Base-by-base conservation (phyloP, 495 filamentous ascomycete genomes). In the Talaromyces trachyspermus region DNA sequence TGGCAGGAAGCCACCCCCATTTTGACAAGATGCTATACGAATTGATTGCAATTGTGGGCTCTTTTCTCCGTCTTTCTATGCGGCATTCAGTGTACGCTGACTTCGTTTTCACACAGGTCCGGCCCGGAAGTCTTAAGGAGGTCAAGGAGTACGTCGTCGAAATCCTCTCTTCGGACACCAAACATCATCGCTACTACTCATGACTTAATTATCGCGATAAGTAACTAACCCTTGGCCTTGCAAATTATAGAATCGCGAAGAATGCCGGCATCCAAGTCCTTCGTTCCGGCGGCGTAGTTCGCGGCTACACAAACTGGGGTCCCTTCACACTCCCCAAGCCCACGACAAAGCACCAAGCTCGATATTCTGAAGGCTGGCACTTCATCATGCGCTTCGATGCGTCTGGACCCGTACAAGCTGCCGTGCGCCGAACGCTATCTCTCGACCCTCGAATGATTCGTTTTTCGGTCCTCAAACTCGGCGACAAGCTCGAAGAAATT, bases 351-450 rank as follows among this genome's bases (percentile, higher is more conserved):
- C 84, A 91, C 66, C 88, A 95, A 68, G 77, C 81, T 48, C 75
- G 76, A 46, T 84, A 97, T 72, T 78, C 77, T 45, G 74, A 76
- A 27, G 92, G 94, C 25, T 89, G 96, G 66, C 95, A 97, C 74
- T 98, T 98, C 72, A 81, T 95, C 59, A 87, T 98, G 88, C 87
- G 92, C 50, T 98, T 94, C 70, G 92, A 98, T 63, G 58, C 82
- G 25, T 79, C 78, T 35, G 75, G 78, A 18, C 50, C 66, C 32
- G 83, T 84, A 11, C 91, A 97, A 69, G 64, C 80, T 35, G 74
- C 75, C 35, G 76, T 97, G 4, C 74, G 79, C 51, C 71, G 80
- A 47, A 89, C 85, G 15, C 68, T 97, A 55, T 74, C 78, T n/a
- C 71, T 95, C 57, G 92, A 98, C 62, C 89, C 94, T 17, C 72